Evolutionary conservation across 352 stramenopile genomes (phyloP).

Genomic region (Phytophthora ramorum): DNA sequence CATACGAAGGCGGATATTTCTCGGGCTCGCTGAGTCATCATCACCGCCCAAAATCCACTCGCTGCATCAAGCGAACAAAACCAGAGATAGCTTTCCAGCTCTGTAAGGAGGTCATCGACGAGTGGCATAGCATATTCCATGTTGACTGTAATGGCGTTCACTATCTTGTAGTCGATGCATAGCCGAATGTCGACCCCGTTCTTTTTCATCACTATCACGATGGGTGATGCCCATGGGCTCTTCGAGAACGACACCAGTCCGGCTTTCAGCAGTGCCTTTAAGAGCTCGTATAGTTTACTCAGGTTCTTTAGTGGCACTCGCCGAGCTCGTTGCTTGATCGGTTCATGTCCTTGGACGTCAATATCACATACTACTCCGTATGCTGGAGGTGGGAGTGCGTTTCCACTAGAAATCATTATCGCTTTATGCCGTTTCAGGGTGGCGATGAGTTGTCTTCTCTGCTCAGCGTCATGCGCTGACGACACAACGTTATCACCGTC

Average conservation of each 20-base stretch:
- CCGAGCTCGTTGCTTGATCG: not conserved
- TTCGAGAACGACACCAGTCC: not conserved
- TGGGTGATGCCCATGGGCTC: not conserved
- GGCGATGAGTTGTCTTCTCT: not conserved
- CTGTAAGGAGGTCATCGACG: not conserved
- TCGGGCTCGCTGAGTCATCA: constrained; percentile 2
- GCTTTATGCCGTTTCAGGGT: not conserved
- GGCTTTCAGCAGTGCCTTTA: not conserved
- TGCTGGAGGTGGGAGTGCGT: not conserved
- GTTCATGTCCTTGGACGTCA: not conserved
- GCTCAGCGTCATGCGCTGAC: not conserved
- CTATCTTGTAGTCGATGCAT: constrained; percentile 3
- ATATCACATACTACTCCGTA: constrained; percentile 5
- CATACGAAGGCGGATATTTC: not conserved
- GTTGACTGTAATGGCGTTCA: not conserved
- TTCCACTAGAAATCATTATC: not conserved
- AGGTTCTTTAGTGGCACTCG: not conserved
- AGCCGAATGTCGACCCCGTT: constrained; percentile 1
- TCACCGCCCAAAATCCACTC: not conserved
- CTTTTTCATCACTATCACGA: constrained; percentile 2
- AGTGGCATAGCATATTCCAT: constrained; percentile 4
- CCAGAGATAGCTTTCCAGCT: not conserved
- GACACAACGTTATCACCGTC: not conserved
- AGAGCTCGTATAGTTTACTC: not conserved
- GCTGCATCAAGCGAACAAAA: not conserved